These are phyloP conservation scores for Eucalyptus camaldulensis DNA, from an alignment of 345 rosid genomes.

Conservation along the genomic window DNA sequence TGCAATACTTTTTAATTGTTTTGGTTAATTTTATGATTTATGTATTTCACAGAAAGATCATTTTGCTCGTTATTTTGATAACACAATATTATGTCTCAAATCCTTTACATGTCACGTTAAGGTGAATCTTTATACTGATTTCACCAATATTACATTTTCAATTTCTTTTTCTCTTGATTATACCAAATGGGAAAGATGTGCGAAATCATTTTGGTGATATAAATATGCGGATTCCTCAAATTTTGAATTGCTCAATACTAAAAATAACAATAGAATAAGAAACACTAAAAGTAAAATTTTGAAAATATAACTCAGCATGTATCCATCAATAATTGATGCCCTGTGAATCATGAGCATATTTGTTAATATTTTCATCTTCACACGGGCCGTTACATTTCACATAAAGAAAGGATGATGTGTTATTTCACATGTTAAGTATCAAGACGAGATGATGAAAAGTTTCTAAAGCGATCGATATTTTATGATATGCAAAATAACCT, in stretches of 20 bases:
- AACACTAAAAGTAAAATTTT: neutral
- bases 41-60: neutral
- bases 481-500: rapidly evolving
- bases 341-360: rapidly evolving
- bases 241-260: neutral
- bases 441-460: rapidly evolving
- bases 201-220: neutral
- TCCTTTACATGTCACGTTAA: neutral
- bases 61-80: neutral
- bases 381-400: rapidly evolving
- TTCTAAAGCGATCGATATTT: neutral
- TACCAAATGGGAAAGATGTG: neutral
- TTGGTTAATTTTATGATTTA: neutral
- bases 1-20: neutral
- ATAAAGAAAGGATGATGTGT: rapidly evolving
- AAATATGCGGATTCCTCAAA: neutral
- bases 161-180: neutral
- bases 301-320: rapidly evolving
- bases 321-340: neutral
- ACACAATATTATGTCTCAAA: neutral
- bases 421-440: neutral
- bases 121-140: neutral
- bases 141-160: neutral
- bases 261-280: neutral
- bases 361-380: neutral